phyloP scores from a whole-genome alignment of 768 basidiomycete genomes.

The Lactarius sanguifluus region DNA sequence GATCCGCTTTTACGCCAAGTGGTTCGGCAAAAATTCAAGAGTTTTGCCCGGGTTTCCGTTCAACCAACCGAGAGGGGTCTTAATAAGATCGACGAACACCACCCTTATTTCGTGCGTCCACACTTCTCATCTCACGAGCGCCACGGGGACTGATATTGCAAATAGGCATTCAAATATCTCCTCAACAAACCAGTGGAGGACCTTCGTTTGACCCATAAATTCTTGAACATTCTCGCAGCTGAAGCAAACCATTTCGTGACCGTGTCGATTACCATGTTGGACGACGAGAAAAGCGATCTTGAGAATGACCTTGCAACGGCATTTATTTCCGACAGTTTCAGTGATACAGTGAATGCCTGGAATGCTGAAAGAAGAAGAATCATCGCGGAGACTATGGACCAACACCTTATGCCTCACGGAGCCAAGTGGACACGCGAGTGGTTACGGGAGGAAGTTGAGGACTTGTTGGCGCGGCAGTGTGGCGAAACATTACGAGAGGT shows the following conservation, averaged over 20 bases:
- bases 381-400: constrained; percentile 74
- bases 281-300: constrained; percentile 61
- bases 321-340: constrained; percentile 81
- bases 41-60: constrained; percentile 73
- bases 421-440: constrained; percentile 89
- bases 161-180: constrained; percentile 93
- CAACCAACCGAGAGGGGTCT: constrained; percentile 86
- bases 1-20: constrained; percentile 84
- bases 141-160: constrained; percentile 14
- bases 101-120: constrained; percentile 64
- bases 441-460: constrained; percentile 88
- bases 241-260: constrained; percentile 87
- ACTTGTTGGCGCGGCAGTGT: constrained; percentile 68
- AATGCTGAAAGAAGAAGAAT: constrained; percentile 81
- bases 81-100: constrained; percentile 70
- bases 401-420: constrained; percentile 80
- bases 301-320: constrained; percentile 76
- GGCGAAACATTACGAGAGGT: constrained; percentile 70
- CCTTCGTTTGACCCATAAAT: constrained; percentile 74
- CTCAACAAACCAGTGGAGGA: constrained; percentile 69
- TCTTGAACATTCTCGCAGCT: constrained; percentile 86
- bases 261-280: constrained; percentile 65
- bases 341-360: constrained; percentile 86
- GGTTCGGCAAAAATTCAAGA: constrained; percentile 72
- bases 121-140: background rate